A percentile compares a stretch with the other conserved stretches of the same genome.
These are phyloP conservation scores for Fusarium multiceps DNA, from an alignment of 2,329 filamentous ascomycete genomes.

Conservation along the genomic window DNA sequence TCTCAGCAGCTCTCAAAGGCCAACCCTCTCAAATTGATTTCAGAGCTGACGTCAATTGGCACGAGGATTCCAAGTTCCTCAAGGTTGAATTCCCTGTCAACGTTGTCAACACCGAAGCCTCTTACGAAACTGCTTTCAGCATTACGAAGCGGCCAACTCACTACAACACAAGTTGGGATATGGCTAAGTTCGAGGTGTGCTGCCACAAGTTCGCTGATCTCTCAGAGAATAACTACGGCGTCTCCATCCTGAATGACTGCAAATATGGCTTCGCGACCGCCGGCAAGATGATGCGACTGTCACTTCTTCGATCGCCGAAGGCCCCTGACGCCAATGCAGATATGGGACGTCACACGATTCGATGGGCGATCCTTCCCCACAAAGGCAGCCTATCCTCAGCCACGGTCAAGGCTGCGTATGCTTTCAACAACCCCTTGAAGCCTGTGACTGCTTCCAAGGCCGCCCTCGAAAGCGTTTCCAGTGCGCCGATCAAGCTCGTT, in stretches of 20 bases:
- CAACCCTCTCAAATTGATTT: slow-evolving; percentile 76
- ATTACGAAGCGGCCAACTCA: slow-evolving; percentile 91
- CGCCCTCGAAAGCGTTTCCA: slow-evolving; percentile 43
- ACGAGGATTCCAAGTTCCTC: slow-evolving; percentile 95
- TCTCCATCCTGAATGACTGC: slow-evolving; percentile 92
- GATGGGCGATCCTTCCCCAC: slow-evolving; percentile 92
- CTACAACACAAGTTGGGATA: slow-evolving; percentile 97
- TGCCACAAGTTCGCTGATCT: slow-evolving; percentile 95
- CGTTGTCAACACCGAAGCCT: slow-evolving; percentile 89
- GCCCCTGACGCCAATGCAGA: slow-evolving; percentile 93
- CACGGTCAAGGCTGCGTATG: slow-evolving; percentile 85
- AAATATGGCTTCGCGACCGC: slow-evolving; percentile 96
- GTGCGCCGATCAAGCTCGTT: slow-evolving; percentile 71
- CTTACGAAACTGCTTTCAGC: slow-evolving; percentile 95
- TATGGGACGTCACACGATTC: slow-evolving; percentile 89
- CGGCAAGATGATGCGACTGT: slow-evolving; percentile 90
- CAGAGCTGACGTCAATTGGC: slow-evolving; percentile 92
- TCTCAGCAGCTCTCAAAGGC: slow-evolving; percentile 75
- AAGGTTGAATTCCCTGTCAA: slow-evolving; percentile 99
- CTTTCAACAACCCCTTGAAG: slow-evolving; percentile 86
- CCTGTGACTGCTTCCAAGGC: slow-evolving; percentile 47
- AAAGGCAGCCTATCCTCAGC: slow-evolving; percentile 74
- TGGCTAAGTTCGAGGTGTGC: slow-evolving; percentile 98
- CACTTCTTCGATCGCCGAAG: slow-evolving; percentile 86
- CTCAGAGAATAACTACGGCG: slow-evolving; percentile 87